Percentiles rank a stretch among this genome's conserved stretches.
Evolutionary conservation across 176 grass and related monocot genomes (phyloP).

Genomic region (Ananas comosus): DNA sequence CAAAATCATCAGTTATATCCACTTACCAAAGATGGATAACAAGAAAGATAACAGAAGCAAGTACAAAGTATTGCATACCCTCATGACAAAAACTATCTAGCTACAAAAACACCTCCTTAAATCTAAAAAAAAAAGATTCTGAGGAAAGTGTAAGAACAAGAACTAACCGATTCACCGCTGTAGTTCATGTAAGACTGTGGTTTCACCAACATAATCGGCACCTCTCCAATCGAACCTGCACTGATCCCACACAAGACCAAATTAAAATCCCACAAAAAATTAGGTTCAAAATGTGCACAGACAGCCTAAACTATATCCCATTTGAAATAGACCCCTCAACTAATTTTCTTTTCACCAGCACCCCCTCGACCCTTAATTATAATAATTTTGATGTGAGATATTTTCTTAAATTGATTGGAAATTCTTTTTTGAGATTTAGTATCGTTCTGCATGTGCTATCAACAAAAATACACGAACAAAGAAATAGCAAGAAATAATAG

Average conservation of each 20-base stretch:
- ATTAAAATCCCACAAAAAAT: not conserved
- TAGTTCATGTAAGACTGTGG: constrained; percentile 97
- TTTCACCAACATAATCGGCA: constrained; percentile 78
- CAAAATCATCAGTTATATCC: not conserved
- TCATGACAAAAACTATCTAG: not conserved
- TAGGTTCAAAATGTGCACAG: too few relatives aligned
- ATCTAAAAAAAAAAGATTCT: too few relatives aligned
- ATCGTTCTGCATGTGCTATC: too few relatives aligned
- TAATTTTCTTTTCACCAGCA: too few relatives aligned
- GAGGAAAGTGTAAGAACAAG: not conserved
- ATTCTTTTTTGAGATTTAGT: too few relatives aligned
- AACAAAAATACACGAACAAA: too few relatives aligned
- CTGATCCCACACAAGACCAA: constrained; percentile 21
- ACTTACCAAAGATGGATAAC: not conserved
- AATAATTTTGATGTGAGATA: too few relatives aligned
- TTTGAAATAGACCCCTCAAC: too few relatives aligned
- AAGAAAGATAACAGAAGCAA: not conserved
- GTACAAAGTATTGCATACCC: not conserved
- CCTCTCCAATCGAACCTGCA: constrained; percentile 82
- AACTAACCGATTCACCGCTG: constrained; percentile 72
- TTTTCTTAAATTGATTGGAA: too few relatives aligned
- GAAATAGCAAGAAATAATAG: too few relatives aligned
- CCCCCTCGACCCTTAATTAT: not conserved
- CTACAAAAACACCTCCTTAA: not conserved
- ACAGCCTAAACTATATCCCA: too few relatives aligned